Percentiles rank a stretch among this genome's conserved stretches.
These are phyloP conservation scores for Purshia tridentata DNA, from an alignment of 306 rosid species.

Conservation along the genomic window DNA sequence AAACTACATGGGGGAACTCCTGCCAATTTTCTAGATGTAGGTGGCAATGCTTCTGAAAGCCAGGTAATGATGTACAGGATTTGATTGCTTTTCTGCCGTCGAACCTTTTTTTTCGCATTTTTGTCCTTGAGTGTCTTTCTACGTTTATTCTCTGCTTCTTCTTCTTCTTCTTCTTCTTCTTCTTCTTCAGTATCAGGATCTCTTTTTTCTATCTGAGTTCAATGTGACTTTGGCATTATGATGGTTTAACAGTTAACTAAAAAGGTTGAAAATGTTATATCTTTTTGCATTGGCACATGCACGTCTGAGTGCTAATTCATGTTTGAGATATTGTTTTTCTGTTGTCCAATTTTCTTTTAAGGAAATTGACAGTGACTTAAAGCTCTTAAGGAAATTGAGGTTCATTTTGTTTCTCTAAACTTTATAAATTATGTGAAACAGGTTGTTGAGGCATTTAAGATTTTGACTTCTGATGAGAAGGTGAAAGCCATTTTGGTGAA, in stretches of 20 bases:
- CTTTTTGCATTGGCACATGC: background rate
- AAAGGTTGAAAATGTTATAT: background rate
- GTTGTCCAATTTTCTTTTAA: no score
- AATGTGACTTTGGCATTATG: background rate
- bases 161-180: background rate
- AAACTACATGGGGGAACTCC: conserved; percentile 98
- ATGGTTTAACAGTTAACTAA: background rate
- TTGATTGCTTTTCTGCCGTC: conserved; percentile 18
- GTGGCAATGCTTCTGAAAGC: conserved; percentile 96
- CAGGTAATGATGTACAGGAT: conserved; percentile 59
- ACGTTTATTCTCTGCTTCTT: background rate
- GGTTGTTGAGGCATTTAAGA: conserved; percentile 97
- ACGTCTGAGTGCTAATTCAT: background rate
- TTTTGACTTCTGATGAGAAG: conserved; percentile 92
- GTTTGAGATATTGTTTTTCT: background rate
- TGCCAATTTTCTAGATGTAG: conserved; percentile 95
- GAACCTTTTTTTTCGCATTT: background rate
- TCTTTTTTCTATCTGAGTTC: background rate
- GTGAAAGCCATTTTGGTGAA: conserved; percentile 98
- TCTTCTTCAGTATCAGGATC: background rate
- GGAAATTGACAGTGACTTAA: background rate
- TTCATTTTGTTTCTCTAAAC: background rate
- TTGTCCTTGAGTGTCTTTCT: background rate
- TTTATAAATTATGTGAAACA: conserved; percentile 35
- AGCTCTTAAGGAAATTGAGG: background rate